A percentile compares a stretch with the other conserved stretches of the same genome.
phyloP scores from a whole-genome alignment of 1,284 basidiomycete genomes.

The Ganoderma lucidum region DNA sequence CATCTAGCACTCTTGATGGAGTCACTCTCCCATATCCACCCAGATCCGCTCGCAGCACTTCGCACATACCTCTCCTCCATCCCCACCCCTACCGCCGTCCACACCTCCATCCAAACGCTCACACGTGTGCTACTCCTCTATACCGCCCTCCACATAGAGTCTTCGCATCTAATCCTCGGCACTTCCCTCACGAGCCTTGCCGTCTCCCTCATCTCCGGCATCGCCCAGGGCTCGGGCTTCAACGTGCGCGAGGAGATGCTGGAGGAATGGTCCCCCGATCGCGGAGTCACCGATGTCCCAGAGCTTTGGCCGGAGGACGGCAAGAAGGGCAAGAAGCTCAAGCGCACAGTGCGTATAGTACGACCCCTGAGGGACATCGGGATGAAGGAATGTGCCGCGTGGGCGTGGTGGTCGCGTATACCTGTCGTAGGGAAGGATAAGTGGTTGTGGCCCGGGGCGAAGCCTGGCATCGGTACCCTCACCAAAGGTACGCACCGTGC shows the following conservation, averaged over 20 bases:
- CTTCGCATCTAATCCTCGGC: conserved; percentile 84
- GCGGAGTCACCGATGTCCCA: conserved; percentile 1
- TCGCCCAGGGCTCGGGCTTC: conserved; percentile 85
- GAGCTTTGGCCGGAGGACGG: conserved; percentile 5
- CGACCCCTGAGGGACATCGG: conserved; percentile 81
- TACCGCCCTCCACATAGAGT: conserved; percentile 62
- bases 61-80: conserved; percentile 71
- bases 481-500: conserved; percentile 67
- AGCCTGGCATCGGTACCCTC: conserved; percentile 71
- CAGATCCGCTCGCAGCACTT: conserved; percentile 58
- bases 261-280: conserved; percentile 64
- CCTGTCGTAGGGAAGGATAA: conserved; percentile 59
- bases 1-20: conserved; percentile 40
- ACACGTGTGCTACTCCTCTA: conserved; percentile 76
- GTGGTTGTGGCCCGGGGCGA: conserved; percentile 53
- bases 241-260: conserved; percentile 75
- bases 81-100: conserved; percentile 80
- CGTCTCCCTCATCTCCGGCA: conserved; percentile 76
- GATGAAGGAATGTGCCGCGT: conserved; percentile 84
- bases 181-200: conserved; percentile 85
- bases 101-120: conserved; percentile 68
- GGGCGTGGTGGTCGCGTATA: conserved; percentile 76
- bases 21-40: conserved; percentile 18
- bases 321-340: conserved; percentile 13
- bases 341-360: conserved; percentile 58